Percentiles rank a stretch among this genome's conserved stretches.
Evolutionary conservation across 306 rosid species (phyloP).

Genomic region (Cicer arietinum): DNA sequence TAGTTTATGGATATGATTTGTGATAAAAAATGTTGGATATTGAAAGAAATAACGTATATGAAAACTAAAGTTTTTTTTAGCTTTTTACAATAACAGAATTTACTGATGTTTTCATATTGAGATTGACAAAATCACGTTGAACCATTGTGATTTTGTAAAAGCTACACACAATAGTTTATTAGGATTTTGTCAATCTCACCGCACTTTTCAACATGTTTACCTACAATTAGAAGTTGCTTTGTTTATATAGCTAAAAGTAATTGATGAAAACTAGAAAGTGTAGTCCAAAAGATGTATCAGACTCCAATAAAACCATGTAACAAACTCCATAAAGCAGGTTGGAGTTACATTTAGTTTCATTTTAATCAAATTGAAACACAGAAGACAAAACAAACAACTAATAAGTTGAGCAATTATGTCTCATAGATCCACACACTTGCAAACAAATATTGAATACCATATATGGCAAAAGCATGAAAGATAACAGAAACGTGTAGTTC

Average conservation of each 20-base stretch:
- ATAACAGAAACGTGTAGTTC: slow-evolving; percentile 45
- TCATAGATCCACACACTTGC: slow-evolving; percentile 48
- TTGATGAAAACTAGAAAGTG: background rate
- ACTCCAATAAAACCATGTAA: background rate
- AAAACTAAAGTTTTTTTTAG: background rate
- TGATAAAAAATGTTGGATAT: background rate
- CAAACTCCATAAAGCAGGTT: slow-evolving; percentile 1
- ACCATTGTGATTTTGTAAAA: no score
- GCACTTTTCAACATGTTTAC: background rate
- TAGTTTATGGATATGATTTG: background rate
- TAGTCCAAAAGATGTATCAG: slow-evolving; percentile 9
- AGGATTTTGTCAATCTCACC: no score
- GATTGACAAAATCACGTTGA: no score
- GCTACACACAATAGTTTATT: no score
- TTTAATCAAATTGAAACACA: background rate
- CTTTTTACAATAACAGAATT: no score
- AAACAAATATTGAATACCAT: slow-evolving; percentile 44
- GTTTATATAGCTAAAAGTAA: background rate
- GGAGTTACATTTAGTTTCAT: slow-evolving; percentile 12
- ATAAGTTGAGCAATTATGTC: background rate
- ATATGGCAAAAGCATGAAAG: slow-evolving; percentile 43
- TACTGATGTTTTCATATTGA: no score
- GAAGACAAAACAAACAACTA: background rate
- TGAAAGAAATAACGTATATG: no score
- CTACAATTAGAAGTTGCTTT: background rate